Conservation (phyloP, 2,329 filamentous ascomycete genomes). For the Fusarium chaquense region DNA sequence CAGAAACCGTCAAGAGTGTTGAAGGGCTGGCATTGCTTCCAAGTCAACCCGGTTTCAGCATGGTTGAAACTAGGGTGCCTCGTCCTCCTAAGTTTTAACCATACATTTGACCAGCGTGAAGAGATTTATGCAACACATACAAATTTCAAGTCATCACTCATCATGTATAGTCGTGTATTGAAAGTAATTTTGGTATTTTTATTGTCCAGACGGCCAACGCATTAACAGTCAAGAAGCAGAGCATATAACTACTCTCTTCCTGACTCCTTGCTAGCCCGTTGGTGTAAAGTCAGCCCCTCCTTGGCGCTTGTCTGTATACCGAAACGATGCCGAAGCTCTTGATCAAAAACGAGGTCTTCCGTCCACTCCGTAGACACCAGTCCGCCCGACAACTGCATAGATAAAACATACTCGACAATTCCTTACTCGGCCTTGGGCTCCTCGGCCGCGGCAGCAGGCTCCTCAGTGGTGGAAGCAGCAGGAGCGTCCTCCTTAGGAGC, state of each 20-base stretch:
- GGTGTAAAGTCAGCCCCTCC: conserved; percentile 53
- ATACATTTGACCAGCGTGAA: not conserved
- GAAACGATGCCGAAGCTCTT: conserved; percentile 63
- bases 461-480: conserved; percentile 66
- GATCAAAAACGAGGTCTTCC: conserved; percentile 67
- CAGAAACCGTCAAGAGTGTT: not conserved
- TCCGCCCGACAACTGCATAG: conserved; percentile 60
- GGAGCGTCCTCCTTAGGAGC: conserved; percentile 62
- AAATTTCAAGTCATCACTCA: conserved; percentile 23
- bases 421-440: conserved; percentile 78
- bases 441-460: conserved; percentile 66
- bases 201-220: conserved; percentile 67
- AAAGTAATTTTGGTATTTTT: conserved; percentile 64
- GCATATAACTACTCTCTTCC: conserved; percentile 63
- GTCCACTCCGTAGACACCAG: conserved; percentile 74
- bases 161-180: conserved; percentile 48
- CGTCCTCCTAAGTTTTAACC: not conserved
- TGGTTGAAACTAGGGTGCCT: not conserved
- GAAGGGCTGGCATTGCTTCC: no score
- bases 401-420: conserved; percentile 44
- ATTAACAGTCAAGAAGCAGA: conserved; percentile 68
- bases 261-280: conserved; percentile 55
- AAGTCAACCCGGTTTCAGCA: not conserved
- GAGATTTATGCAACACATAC: not conserved
- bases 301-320: conserved; percentile 58